These are phyloP conservation scores for Carpinus fangiana DNA, from an alignment of 306 rosid species.

Conservation along the genomic window DNA sequence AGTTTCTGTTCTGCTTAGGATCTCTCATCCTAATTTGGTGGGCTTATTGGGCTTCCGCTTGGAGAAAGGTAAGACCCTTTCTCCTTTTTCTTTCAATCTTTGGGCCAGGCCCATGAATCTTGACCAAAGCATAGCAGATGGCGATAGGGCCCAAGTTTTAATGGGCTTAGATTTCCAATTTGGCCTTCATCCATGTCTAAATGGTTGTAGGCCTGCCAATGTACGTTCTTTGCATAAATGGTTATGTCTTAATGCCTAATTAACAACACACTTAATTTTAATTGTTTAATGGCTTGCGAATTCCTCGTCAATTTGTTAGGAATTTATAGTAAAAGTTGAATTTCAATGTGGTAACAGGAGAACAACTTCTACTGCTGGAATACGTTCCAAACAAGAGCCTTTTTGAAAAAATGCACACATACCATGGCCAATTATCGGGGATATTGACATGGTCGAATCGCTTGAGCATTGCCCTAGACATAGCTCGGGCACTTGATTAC, in stretches of 20 bases:
- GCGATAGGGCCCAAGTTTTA: no score
- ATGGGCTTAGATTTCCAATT: no score
- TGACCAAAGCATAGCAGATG: no score
- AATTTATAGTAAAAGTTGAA: no score
- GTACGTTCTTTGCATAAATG: no score
- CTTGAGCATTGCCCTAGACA: constrained; percentile 22
- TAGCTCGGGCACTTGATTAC: constrained; percentile 29
- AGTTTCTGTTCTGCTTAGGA: constrained; percentile 24
- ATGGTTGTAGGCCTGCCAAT: no score
- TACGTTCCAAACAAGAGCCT: constrained; percentile 27
- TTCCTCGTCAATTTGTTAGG: no score
- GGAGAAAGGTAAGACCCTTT: constrained; percentile 17
- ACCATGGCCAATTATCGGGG: constrained; percentile 5
- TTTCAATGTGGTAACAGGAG: constrained; percentile 1
- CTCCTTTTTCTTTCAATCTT: background rate
- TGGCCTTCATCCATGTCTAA: no score
- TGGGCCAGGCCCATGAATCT: background rate
- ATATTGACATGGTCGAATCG: constrained; percentile 18
- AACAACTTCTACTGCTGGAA: constrained; percentile 29
- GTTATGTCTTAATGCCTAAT: no score
- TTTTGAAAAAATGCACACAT: constrained; percentile 24
- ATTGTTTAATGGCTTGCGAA: no score
- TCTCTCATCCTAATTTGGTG: constrained; percentile 27
- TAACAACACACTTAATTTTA: no score
- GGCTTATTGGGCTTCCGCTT: constrained; percentile 22